These are phyloP conservation scores for Penicillium sp. DNA, from an alignment of 2,329 filamentous ascomycete species.

Conservation along the genomic window DNA sequence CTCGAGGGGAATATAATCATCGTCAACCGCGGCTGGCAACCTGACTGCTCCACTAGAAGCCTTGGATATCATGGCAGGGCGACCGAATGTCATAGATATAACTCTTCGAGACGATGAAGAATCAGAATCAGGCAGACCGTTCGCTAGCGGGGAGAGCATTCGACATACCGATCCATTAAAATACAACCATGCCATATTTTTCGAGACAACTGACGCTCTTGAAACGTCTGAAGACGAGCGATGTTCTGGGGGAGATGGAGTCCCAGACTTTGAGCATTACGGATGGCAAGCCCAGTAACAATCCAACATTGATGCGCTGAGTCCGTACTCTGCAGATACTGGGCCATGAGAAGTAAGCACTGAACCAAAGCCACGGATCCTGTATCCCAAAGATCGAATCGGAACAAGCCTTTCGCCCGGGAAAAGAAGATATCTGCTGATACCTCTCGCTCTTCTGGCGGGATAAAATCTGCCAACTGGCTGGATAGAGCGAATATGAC, in stretches of 20 bases:
- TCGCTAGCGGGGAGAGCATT: no score
- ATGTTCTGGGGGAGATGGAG: constrained; percentile 45
- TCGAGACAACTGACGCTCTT: constrained; percentile 31
- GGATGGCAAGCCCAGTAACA: constrained; percentile 46
- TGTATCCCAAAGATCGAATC: constrained; percentile 44
- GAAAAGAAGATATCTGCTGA: constrained; percentile 44
- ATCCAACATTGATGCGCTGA: constrained; percentile 51
- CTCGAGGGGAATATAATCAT: constrained; percentile 28
- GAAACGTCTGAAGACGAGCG: constrained; percentile 22
- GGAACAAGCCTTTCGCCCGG: constrained; percentile 44
- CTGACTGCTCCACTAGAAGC: constrained; percentile 27
- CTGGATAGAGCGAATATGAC: constrained; percentile 48
- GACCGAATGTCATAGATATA: constrained; percentile 39
- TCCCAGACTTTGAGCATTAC: constrained; percentile 48
- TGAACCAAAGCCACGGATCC: constrained; percentile 47
- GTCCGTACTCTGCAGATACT: constrained; percentile 50
- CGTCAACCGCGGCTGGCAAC: constrained; percentile 31
- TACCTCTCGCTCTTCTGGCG: constrained; percentile 40
- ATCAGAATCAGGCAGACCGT: neutral
- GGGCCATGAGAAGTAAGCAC: constrained; percentile 47
- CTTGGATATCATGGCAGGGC: constrained; percentile 37
- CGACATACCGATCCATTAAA: constrained; percentile 35
- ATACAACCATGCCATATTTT: constrained; percentile 40
- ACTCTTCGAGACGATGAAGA: constrained; percentile 21
- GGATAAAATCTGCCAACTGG: constrained; percentile 44